Percentiles rank a stretch among this genome's conserved stretches.
Evolutionary conservation across 768 basidiomycete species (phyloP).

Genomic region (Auriscalpium microsporum): DNA sequence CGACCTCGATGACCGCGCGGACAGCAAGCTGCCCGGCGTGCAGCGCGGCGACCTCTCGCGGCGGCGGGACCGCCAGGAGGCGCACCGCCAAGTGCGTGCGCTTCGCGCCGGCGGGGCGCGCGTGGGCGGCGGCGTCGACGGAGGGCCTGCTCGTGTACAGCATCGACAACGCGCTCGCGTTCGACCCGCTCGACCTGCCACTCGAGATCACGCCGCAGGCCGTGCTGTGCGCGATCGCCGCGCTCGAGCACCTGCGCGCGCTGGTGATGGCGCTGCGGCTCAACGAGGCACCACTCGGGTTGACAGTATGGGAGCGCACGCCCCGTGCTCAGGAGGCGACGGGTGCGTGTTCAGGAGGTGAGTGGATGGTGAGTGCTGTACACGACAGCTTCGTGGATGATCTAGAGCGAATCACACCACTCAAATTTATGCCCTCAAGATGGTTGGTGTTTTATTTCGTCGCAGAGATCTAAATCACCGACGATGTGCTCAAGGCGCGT

Average conservation of each 20-base stretch:
- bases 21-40: slow-evolving; percentile 79
- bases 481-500: too few relatives aligned
- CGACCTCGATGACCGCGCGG: slow-evolving; percentile 86
- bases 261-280: slow-evolving; percentile 91
- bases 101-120: slow-evolving; percentile 88
- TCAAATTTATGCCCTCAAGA: too few relatives aligned
- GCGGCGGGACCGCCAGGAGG: slow-evolving; percentile 80
- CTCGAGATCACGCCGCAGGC: slow-evolving; percentile 92
- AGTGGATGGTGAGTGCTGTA: too few relatives aligned
- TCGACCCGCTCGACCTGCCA: slow-evolving; percentile 95
- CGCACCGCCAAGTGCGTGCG: slow-evolving; percentile 87
- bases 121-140: slow-evolving; percentile 95
- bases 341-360: too few relatives aligned
- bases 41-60: slow-evolving; percentile 79
- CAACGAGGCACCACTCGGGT: slow-evolving; percentile 75
- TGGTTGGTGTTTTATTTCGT: too few relatives aligned
- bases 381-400: too few relatives aligned
- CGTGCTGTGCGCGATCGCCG: slow-evolving; percentile 59
- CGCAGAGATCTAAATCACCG: too few relatives aligned
- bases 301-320: too few relatives aligned
- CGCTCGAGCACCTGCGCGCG: slow-evolving; percentile 78
- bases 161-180: slow-evolving; percentile 77
- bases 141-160: slow-evolving; percentile 95
- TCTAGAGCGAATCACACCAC: too few relatives aligned
- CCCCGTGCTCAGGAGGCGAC: too few relatives aligned